Evolutionary conservation across 192 early-diverging fungal genomes (phyloP).

Genomic region (Mortierella antarctica): DNA sequence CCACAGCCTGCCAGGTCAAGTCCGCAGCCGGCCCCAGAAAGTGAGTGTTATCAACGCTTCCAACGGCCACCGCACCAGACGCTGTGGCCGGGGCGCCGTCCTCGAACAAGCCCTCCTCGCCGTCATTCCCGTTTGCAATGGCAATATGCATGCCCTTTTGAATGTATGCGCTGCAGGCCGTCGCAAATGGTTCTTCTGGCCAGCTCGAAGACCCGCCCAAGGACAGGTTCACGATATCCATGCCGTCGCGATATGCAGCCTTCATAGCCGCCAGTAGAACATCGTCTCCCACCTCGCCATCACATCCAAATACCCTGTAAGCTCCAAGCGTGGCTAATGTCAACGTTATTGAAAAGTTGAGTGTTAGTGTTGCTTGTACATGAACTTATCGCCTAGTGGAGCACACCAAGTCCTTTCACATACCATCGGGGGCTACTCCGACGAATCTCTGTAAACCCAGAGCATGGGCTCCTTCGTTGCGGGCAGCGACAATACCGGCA

Average conservation of each 20-base stretch:
- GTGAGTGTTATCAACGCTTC: constrained; percentile 49
- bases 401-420: background rate
- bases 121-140: constrained; percentile 75
- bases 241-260: constrained; percentile 71
- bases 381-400: background rate
- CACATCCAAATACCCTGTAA: constrained; percentile 88
- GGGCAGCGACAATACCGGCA: constrained; percentile 77
- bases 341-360: background rate
- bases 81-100: constrained; percentile 37
- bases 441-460: constrained; percentile 55
- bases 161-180: constrained; percentile 65
- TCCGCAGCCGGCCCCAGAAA: constrained; percentile 34
- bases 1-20: constrained; percentile 6
- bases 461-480: constrained; percentile 63
- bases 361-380: background rate
- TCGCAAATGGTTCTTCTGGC: constrained; percentile 68
- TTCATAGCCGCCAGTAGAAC: constrained; percentile 81
- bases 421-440: constrained; percentile 87
- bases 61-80: constrained; percentile 62
- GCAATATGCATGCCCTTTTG: constrained; percentile 61
- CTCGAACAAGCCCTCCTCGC: constrained; percentile 58
- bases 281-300: constrained; percentile 70
- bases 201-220: constrained; percentile 74
- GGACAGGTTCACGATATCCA: constrained; percentile 88
- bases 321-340: constrained; percentile 70